A percentile compares a stretch with the other conserved stretches of the same genome.
phyloP scores from a whole-genome alignment of 306 rosid species.

The Cicer chorassanicum region DNA sequence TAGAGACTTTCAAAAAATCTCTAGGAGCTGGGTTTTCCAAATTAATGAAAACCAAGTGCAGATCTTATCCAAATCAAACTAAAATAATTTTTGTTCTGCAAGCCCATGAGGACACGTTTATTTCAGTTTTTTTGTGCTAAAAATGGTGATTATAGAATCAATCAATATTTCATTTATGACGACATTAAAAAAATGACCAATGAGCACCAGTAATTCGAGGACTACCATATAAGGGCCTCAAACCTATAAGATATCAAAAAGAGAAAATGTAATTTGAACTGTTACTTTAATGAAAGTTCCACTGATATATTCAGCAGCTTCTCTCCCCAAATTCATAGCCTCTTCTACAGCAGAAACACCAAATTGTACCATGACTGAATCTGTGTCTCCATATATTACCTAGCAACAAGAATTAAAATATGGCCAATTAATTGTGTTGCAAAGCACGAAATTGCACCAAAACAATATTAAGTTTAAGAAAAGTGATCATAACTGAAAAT shows the following conservation, averaged over 20 bases:
- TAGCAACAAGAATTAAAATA: slow-evolving; percentile 46
- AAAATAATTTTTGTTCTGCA: no score
- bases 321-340: slow-evolving; percentile 90
- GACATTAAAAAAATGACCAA: no score
- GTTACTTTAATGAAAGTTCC: slow-evolving; percentile 77
- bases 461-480: slow-evolving; percentile 16
- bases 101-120: no score
- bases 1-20: no score
- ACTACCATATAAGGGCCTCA: slow-evolving; percentile 12
- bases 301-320: slow-evolving; percentile 93
- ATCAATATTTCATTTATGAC: no score
- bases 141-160: no score
- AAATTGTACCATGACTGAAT: slow-evolving; percentile 97
- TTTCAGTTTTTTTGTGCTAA: no score
- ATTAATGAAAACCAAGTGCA: no score
- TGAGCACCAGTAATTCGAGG: not conserved
- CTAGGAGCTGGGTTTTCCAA: no score
- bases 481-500: slow-evolving; percentile 10
- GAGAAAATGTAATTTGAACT: slow-evolving; percentile 25
- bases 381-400: slow-evolving; percentile 98
- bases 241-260: slow-evolving; percentile 15
- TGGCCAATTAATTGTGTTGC: slow-evolving; percentile 25
- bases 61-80: no score
- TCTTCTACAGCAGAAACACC: slow-evolving; percentile 81
- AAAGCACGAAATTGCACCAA: slow-evolving; percentile 11